A percentile compares a stretch with the other conserved stretches of the same genome.
These are phyloP conservation scores for Colletotrichum sp. DNA, from an alignment of 2,329 filamentous ascomycete species.

Conservation along the genomic window DNA sequence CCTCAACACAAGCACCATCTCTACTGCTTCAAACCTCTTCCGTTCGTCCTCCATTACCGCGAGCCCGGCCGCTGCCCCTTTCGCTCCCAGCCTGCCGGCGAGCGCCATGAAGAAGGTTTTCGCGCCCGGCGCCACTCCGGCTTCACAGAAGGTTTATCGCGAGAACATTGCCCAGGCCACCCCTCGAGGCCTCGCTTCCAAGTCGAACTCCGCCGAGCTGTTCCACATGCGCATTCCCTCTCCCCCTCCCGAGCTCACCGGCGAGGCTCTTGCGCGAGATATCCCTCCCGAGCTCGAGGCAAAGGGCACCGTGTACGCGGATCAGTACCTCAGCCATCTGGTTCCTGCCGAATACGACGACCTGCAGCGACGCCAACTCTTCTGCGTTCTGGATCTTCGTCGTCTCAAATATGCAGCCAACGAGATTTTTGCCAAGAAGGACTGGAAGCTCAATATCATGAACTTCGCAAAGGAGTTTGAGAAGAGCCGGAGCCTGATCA, in stretches of 20 bases:
- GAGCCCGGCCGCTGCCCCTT: slow-evolving; percentile 35
- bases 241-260: slow-evolving; percentile 60
- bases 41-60: slow-evolving; percentile 41
- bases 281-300: slow-evolving; percentile 58
- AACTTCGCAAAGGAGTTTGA: slow-evolving; percentile 71
- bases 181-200: slow-evolving; percentile 54
- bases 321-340: slow-evolving; percentile 62
- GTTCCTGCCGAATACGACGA: slow-evolving; percentile 64
- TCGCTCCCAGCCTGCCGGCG: slow-evolving; percentile 50
- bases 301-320: slow-evolving; percentile 62
- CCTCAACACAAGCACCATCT: slow-evolving; percentile 39
- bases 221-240: slow-evolving; percentile 65
- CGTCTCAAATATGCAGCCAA: slow-evolving; percentile 66
- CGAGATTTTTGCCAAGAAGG: slow-evolving; percentile 65
- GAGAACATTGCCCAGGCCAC: slow-evolving; percentile 52
- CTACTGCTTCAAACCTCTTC: slow-evolving; percentile 46
- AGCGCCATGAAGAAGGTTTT: slow-evolving; percentile 55
- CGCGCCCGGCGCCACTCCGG: slow-evolving; percentile 49
- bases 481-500: slow-evolving; percentile 66
- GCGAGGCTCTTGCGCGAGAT: slow-evolving; percentile 58
- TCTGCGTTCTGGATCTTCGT: slow-evolving; percentile 66
- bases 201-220: slow-evolving; percentile 54
- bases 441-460: slow-evolving; percentile 67
- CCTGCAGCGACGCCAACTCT: slow-evolving; percentile 65
- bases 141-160: slow-evolving; percentile 45